Evolutionary conservation across 2,329 filamentous ascomycete species (phyloP).

Genomic region (Fusarium sp.): DNA sequence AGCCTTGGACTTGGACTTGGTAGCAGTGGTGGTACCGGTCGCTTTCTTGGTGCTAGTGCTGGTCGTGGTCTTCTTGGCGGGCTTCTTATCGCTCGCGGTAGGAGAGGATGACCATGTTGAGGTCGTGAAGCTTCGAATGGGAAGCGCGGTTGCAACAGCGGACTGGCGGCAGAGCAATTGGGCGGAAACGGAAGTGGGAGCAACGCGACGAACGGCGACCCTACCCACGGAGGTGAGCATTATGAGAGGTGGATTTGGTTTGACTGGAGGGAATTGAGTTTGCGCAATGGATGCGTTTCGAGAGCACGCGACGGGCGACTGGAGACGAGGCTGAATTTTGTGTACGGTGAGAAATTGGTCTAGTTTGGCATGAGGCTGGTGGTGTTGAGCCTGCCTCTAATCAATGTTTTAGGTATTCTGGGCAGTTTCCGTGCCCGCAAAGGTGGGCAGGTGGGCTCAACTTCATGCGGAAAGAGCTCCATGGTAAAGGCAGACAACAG

Average conservation of each 20-base stretch:
- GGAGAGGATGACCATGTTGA: slow-evolving; percentile 47
- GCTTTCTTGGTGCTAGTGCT: slow-evolving; percentile 29
- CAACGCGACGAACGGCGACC: slow-evolving; percentile 52
- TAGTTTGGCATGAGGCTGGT: slow-evolving; percentile 24
- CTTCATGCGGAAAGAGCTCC: slow-evolving; percentile 25
- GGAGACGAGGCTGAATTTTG: slow-evolving; percentile 18
- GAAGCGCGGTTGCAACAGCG: slow-evolving; percentile 28
- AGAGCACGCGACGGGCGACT: background rate
- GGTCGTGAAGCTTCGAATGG: slow-evolving; percentile 48
- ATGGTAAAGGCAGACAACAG: background rate
- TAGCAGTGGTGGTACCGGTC: slow-evolving; percentile 34
- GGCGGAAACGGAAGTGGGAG: slow-evolving; percentile 38
- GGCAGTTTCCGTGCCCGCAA: slow-evolving; percentile 25
- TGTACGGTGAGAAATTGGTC: slow-evolving; percentile 17
- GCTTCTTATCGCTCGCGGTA: slow-evolving; percentile 34
- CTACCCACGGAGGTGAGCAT: slow-evolving; percentile 59
- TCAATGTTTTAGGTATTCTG: slow-evolving; percentile 24
- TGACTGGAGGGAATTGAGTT: background rate
- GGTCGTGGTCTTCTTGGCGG: slow-evolving; percentile 30
- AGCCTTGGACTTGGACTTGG: slow-evolving; percentile 30
- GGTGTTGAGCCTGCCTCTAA: slow-evolving; percentile 29
- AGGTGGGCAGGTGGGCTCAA: slow-evolving; percentile 20
- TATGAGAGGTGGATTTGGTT: slow-evolving; percentile 4
- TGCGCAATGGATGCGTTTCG: background rate
- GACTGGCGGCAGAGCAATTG: slow-evolving; percentile 38